phyloP scores from a whole-genome alignment of 768 basidiomycete genomes.

The Myochromella boudieri region DNA sequence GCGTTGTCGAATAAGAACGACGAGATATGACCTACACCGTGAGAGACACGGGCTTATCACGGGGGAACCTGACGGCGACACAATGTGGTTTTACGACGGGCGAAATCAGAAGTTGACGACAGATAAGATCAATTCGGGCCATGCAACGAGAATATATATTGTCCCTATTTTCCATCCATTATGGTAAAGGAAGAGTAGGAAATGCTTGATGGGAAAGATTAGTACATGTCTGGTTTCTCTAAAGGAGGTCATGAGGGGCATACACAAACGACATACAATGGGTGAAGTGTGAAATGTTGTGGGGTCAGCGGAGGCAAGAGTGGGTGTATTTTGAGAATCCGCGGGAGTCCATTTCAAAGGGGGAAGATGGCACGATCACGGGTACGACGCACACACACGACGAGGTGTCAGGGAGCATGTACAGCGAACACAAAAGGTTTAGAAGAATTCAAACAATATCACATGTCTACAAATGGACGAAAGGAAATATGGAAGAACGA shows the following conservation, averaged over 20 bases:
- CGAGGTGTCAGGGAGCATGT: not conserved
- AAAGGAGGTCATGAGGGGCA: slow-evolving; percentile 6
- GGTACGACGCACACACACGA: not conserved
- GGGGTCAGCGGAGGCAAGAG: no score
- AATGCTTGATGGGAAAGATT: slow-evolving; percentile 5
- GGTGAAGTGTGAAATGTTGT: no score
- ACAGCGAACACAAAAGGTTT: not conserved
- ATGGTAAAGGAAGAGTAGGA: slow-evolving; percentile 7
- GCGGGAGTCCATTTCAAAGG: slow-evolving; percentile 3
- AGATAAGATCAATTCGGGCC: no score
- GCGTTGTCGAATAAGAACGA: no score
- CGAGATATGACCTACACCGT: no score
- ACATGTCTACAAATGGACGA: slow-evolving; percentile 10
- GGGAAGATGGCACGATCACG: not conserved
- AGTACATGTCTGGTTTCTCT: slow-evolving; percentile 12
- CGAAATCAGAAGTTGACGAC: no score
- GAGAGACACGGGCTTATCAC: no score
- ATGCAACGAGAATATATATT: no score
- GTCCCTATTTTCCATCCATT: no score
- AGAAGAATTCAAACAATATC: slow-evolving; percentile 12
- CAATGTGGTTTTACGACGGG: no score
- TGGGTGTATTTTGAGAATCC: slow-evolving; percentile 11
- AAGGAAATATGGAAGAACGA: slow-evolving; percentile 5
- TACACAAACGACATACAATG: slow-evolving; percentile 11
- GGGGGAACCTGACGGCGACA: no score